Conservation (phyloP, 495 filamentous ascomycete species). For the Rhizodiscina lignyota region DNA sequence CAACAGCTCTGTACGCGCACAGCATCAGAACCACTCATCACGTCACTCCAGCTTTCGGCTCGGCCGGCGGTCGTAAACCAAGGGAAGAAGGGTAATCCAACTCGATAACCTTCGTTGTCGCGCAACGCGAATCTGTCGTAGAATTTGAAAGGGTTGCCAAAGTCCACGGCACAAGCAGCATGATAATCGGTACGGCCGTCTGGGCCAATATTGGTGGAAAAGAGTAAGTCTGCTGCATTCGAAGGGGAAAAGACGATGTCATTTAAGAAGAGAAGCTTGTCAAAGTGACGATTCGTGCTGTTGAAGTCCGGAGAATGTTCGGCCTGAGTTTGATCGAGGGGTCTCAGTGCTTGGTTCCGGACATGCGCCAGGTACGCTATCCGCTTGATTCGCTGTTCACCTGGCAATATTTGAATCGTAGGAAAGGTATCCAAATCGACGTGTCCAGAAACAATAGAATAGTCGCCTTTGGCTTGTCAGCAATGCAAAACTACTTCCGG, state of each 20-base stretch:
- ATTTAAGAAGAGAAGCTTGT: slow-evolving; percentile 61
- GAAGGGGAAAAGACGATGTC: slow-evolving; percentile 57
- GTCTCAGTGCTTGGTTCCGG: slow-evolving; percentile 54
- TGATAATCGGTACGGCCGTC: slow-evolving; percentile 34
- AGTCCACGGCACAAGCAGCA: slow-evolving; percentile 71
- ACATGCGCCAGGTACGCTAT: slow-evolving; percentile 65
- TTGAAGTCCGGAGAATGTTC: too few relatives aligned
- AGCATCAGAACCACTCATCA: slow-evolving; percentile 42
- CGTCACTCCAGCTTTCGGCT: slow-evolving; percentile 37
- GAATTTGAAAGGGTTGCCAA: slow-evolving; percentile 58
- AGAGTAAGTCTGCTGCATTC: slow-evolving; percentile 55
- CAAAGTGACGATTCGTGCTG: slow-evolving; percentile 31
- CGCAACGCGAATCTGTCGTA: slow-evolving; percentile 67
- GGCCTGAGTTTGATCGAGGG: slow-evolving; percentile 29
- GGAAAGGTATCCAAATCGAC: slow-evolving; percentile 34
- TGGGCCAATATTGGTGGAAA: slow-evolving; percentile 46
- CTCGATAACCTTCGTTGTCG: slow-evolving; percentile 49
- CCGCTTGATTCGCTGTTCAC: slow-evolving; percentile 45
- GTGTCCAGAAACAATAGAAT: slow-evolving; percentile 32
- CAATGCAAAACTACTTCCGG: slow-evolving; percentile 1
- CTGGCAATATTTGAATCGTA: slow-evolving; percentile 41
- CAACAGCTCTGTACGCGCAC: slow-evolving; percentile 62
- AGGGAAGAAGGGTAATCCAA: slow-evolving; percentile 54
- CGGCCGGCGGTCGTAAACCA: slow-evolving; percentile 46
- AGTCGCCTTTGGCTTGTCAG: neutral